Evolutionary conservation across 768 basidiomycete genomes (phyloP).

Genomic region (Suillus clintonianus): DNA sequence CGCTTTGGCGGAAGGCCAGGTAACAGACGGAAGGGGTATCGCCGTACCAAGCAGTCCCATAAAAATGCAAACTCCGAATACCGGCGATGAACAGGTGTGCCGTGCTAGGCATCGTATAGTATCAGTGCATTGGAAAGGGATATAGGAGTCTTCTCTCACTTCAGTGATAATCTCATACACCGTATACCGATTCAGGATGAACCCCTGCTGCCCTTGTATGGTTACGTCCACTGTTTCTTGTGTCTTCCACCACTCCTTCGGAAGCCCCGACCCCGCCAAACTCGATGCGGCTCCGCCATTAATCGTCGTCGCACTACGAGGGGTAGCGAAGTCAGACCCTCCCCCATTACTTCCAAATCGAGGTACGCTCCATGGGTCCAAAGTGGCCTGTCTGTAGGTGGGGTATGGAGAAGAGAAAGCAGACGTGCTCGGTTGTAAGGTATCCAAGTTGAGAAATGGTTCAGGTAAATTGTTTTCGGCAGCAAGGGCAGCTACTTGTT

Average conservation of each 20-base stretch:
- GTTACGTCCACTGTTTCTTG: conserved; percentile 72
- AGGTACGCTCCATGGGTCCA: conserved; percentile 65
- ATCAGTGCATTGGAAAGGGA: conserved; percentile 6
- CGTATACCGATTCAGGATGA: conserved; percentile 84
- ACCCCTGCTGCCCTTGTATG: conserved; percentile 87
- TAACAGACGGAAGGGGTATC: conserved; percentile 93
- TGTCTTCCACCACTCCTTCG: conserved; percentile 85
- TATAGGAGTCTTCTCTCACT: conserved; percentile 44
- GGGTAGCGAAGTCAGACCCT: conserved; percentile 27
- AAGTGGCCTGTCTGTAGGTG: conserved; percentile 46
- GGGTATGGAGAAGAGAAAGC: conserved; percentile 44
- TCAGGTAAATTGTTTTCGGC: conserved; percentile 78
- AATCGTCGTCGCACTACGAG: conserved; percentile 23
- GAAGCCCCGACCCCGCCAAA: conserved; percentile 70
- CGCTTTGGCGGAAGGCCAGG: conserved; percentile 90
- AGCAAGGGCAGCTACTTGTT: conserved; percentile 76
- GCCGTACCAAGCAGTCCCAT: conserved; percentile 80
- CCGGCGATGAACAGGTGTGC: conserved; percentile 72
- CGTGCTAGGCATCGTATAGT: conserved; percentile 44
- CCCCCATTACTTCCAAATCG: conserved; percentile 34
- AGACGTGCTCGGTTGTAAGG: conserved; percentile 55
- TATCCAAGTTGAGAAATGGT: conserved; percentile 65
- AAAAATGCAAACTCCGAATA: conserved; percentile 94
- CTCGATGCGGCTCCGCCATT: conserved; percentile 55
- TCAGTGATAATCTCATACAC: conserved; percentile 82